phyloP scores from a whole-genome alignment of 176 grass and related monocot genomes.

The Avena sativa region DNA sequence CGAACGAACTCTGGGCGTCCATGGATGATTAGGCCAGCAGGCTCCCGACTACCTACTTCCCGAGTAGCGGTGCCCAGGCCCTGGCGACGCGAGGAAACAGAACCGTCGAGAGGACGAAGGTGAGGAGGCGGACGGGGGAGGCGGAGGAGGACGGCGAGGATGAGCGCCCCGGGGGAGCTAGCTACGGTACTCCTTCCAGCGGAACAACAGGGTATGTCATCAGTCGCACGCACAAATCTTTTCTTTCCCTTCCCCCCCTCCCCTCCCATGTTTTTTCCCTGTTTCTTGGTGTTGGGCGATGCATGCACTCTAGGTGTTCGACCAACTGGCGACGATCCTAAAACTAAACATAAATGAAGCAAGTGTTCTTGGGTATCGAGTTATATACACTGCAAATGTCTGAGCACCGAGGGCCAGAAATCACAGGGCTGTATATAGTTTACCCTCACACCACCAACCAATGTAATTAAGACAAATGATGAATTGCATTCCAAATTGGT shows the following conservation, averaged over 20 bases:
- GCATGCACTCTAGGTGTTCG: background rate
- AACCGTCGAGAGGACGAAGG: conserved; percentile 28
- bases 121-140: conserved; percentile 70
- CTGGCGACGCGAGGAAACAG: too few species aligned
- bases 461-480: background rate
- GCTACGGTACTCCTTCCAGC: conserved; percentile 67
- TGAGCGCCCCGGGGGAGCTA: conserved; percentile 65
- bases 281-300: background rate
- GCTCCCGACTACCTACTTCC: too few species aligned
- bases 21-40: too few species aligned
- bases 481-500: background rate
- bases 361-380: background rate
- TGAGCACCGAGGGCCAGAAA: background rate
- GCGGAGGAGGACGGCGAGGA: conserved; percentile 58
- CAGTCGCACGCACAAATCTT: background rate
- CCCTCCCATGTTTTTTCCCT: background rate
- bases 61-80: too few species aligned
- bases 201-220: conserved; percentile 53
- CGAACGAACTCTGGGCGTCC: too few species aligned
- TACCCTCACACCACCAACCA: background rate
- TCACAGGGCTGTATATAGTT: background rate
- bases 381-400: background rate
- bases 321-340: background rate
- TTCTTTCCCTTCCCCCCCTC: too few species aligned
- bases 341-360: background rate